Percentiles rank a stretch among this genome's conserved stretches.
These are phyloP conservation scores for Leccinum sublutescens DNA, from an alignment of 768 basidiomycete genomes.

Conservation along the genomic window DNA sequence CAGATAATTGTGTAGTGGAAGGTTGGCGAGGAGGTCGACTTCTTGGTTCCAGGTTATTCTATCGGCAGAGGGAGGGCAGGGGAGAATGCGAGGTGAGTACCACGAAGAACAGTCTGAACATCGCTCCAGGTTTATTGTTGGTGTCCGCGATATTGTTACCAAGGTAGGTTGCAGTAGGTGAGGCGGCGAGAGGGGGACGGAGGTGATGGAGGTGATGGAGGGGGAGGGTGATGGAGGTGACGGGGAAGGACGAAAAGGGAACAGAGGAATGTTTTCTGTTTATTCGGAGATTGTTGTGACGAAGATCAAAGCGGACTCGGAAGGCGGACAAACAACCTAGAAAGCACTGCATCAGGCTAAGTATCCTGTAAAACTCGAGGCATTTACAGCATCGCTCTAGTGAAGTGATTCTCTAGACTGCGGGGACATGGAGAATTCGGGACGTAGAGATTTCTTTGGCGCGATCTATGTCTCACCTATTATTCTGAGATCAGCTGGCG, in stretches of 20 bases:
- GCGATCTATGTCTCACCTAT: conserved; percentile 16
- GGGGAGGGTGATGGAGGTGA: background rate
- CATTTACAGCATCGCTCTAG: background rate
- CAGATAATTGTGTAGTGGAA: background rate
- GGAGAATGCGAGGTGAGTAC: conserved; percentile 7
- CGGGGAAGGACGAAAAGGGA: background rate
- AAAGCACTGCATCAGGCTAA: background rate
- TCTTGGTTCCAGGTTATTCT: background rate
- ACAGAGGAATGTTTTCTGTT: conserved; percentile 8
- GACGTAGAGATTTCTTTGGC: background rate
- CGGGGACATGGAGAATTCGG: background rate
- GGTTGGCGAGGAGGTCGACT: background rate
- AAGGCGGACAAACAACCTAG: conserved; percentile 7
- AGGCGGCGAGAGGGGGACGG: background rate
- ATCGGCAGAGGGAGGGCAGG: background rate
- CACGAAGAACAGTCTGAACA: background rate
- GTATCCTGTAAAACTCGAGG: background rate
- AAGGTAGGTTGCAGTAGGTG: conserved; percentile 1
- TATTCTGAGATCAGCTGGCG: conserved; percentile 8
- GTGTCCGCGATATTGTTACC: background rate
- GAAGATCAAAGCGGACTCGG: conserved; percentile 13
- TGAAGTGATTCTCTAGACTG: background rate
- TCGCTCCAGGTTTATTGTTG: background rate
- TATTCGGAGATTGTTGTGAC: conserved; percentile 5
- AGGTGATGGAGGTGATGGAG: background rate